These are phyloP conservation scores for Solanum dulcamara DNA, from an alignment of 257 asterid species.

Conservation along the genomic window DNA sequence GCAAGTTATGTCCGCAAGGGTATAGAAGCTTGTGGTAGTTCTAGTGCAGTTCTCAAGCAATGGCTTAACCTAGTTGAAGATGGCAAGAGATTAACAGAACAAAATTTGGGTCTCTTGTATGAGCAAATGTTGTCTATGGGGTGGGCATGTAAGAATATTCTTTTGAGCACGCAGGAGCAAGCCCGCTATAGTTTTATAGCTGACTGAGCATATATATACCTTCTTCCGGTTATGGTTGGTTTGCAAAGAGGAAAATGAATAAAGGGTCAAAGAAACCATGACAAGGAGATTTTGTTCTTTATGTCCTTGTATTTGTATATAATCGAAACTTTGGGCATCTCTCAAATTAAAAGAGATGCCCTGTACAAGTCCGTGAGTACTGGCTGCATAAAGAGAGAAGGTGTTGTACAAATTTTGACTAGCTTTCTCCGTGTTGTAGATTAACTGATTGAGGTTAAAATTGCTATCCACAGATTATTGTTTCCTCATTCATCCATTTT, in stretches of 20 bases:
- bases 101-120: conserved; percentile 15
- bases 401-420: not conserved
- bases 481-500: not conserved
- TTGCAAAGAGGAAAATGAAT: not conserved
- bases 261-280: not conserved
- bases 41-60: conserved; percentile 15
- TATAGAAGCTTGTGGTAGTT: conserved; percentile 20
- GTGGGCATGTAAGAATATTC: conserved; percentile 66
- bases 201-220: conserved; percentile 5
- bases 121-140: conserved; percentile 51
- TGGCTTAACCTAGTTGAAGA: conserved; percentile 54
- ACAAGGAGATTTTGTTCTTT: not conserved
- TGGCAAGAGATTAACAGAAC: conserved; percentile 38
- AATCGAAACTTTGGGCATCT: not conserved
- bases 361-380: not conserved
- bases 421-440: not conserved
- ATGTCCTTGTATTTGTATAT: not conserved
- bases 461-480: not conserved
- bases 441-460: not conserved
- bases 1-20: conserved; percentile 53
- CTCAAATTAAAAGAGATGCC: not conserved
- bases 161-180: conserved; percentile 62
- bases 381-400: not conserved
- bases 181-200: conserved; percentile 50
- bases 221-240: not conserved